Evolutionary conservation across 1,284 basidiomycete genomes (phyloP).

Genomic region (Apiotrichum akiyoshidainum): DNA sequence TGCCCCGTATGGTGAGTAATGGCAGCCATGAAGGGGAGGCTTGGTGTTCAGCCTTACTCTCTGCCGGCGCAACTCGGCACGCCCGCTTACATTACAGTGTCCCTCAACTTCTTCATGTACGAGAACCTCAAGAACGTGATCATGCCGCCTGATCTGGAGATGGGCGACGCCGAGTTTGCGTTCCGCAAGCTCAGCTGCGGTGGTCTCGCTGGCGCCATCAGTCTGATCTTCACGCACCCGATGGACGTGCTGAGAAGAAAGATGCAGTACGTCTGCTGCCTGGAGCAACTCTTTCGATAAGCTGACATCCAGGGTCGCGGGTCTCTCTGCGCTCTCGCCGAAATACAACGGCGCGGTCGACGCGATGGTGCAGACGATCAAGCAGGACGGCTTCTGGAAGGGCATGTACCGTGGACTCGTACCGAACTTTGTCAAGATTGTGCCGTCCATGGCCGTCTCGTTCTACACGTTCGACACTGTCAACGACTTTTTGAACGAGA

Average conservation of each 20-base stretch:
- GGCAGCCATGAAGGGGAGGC: too few relatives aligned
- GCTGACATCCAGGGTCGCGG: conserved; percentile 53
- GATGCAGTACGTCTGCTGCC: conserved; percentile 76
- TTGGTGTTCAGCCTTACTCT: not conserved
- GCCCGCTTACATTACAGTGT: conserved; percentile 42
- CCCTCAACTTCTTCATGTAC: conserved; percentile 51
- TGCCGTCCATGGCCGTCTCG: conserved; percentile 84
- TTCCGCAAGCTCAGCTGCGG: conserved; percentile 53
- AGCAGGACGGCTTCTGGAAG: conserved; percentile 63
- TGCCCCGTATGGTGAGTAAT: conserved; percentile 64
- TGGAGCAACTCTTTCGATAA: not conserved
- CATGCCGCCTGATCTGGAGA: conserved; percentile 26
- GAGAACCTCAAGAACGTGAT: conserved; percentile 36
- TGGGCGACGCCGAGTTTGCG: conserved; percentile 35
- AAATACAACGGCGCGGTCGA: conserved; percentile 75
- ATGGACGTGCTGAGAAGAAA: conserved; percentile 90
- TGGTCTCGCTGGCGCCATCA: conserved; percentile 62
- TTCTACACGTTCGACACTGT: conserved; percentile 53
- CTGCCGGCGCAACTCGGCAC: not conserved
- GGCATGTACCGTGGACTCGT: conserved; percentile 68
- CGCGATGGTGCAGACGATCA: conserved; percentile 66
- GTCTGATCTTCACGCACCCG: conserved; percentile 91
- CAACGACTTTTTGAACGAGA: conserved; percentile 36
- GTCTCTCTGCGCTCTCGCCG: conserved; percentile 65
- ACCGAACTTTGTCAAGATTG: conserved; percentile 82